These are phyloP conservation scores for Russula griseocarnosa DNA, from an alignment of 768 basidiomycete species.

Conservation along the genomic window DNA sequence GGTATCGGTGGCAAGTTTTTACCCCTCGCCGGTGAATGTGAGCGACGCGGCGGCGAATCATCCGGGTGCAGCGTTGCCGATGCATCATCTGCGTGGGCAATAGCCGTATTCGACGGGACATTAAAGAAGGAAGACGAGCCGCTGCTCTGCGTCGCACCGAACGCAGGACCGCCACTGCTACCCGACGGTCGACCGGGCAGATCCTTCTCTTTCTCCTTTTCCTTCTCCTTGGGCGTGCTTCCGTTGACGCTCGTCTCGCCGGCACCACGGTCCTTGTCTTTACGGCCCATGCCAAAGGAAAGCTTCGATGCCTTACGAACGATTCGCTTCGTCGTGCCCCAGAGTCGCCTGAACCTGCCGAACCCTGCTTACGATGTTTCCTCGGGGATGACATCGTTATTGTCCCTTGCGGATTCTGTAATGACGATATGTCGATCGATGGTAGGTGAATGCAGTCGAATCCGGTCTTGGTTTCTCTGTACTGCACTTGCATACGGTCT, in stretches of 20 bases:
- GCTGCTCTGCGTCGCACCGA: conserved; percentile 66
- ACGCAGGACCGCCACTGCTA: conserved; percentile 37
- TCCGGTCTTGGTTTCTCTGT: conserved; percentile 83
- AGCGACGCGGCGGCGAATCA: conserved; percentile 32
- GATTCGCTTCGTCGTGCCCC: conserved; percentile 50
- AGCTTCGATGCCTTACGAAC: conserved; percentile 75
- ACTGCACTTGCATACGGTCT: conserved; percentile 93
- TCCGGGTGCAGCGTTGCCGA: conserved; percentile 32
- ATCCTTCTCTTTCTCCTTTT: conserved; percentile 43
- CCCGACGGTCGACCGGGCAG: conserved; percentile 41
- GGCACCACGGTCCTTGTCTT: conserved; percentile 38
- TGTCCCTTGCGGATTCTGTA: conserved; percentile 41
- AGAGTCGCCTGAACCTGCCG: conserved; percentile 51
- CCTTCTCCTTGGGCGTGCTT: conserved; percentile 3
- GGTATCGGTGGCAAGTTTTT: conserved; percentile 80
- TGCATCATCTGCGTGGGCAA: conserved; percentile 35
- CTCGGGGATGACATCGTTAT: conserved; percentile 33
- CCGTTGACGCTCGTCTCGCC: conserved; percentile 30
- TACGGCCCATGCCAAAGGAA: conserved; percentile 66
- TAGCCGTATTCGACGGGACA: conserved; percentile 54
- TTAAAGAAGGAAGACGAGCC: conserved; percentile 87
- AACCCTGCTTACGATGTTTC: conserved; percentile 43
- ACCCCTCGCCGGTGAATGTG: conserved; percentile 51
- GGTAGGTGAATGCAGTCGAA: conserved; percentile 97
- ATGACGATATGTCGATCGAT: conserved; percentile 83